Conservation (phyloP, 2,329 filamentous ascomycete species). For the Xylaria sp. region DNA sequence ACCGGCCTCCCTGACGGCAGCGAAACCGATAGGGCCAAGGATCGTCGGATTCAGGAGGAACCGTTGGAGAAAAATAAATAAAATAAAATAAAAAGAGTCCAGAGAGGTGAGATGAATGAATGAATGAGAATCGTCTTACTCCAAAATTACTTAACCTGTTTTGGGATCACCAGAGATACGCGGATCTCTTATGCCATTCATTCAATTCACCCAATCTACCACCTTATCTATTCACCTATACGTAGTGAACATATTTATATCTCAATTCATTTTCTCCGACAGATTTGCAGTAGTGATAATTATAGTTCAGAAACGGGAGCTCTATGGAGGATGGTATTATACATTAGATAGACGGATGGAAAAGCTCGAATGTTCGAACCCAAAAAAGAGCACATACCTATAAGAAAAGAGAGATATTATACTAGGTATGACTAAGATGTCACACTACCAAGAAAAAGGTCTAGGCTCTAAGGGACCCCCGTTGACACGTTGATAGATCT, state of each 20-base stretch:
- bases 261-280: too few species aligned
- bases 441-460: slow-evolving; percentile 30
- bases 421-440: slow-evolving; percentile 14
- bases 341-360: not conserved
- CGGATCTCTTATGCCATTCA: slow-evolving; percentile 22
- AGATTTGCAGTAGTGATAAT: too few species aligned
- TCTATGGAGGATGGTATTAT: too few species aligned
- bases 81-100: too few species aligned
- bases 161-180: slow-evolving; percentile 32
- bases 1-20: slow-evolving; percentile 32
- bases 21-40: slow-evolving; percentile 32
- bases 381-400: not conserved
- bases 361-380: not conserved
- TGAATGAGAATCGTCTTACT: slow-evolving; percentile 2
- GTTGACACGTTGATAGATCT: slow-evolving; percentile 32
- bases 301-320: too few species aligned
- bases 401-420: not conserved
- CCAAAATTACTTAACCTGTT: slow-evolving; percentile 22
- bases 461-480: slow-evolving; percentile 28
- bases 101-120: slow-evolving; percentile 5
- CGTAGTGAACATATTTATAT: too few species aligned
- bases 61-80: slow-evolving; percentile 23
- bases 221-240: not conserved
- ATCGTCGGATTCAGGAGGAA: slow-evolving; percentile 33
- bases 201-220: not conserved